These are phyloP conservation scores for Yamadazyma nakazawae DNA, from an alignment of 805 yeast species.

Conservation along the genomic window DNA sequence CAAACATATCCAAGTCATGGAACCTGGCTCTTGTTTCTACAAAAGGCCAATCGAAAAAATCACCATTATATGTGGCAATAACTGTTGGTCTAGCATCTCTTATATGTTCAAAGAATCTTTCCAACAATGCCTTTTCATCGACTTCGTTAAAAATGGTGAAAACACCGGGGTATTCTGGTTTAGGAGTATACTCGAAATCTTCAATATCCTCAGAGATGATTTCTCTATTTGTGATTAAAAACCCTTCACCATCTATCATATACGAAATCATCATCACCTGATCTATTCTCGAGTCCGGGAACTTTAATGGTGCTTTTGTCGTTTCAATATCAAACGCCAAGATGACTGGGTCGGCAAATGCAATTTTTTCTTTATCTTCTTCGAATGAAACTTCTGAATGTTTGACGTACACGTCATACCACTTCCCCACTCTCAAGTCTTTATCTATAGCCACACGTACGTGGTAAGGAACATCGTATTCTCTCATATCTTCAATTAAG, in stretches of 20 bases:
- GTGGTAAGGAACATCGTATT: slow-evolving; percentile 95
- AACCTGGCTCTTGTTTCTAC: slow-evolving; percentile 82
- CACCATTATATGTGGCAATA: slow-evolving; percentile 98
- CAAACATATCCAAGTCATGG: slow-evolving; percentile 84
- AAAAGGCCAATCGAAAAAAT: slow-evolving; percentile 98
- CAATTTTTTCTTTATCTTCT: slow-evolving; percentile 71
- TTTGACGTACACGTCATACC: slow-evolving; percentile 79
- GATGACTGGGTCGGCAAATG: slow-evolving; percentile 96
- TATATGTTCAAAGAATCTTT: slow-evolving; percentile 84
- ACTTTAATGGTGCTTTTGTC: slow-evolving; percentile 91
- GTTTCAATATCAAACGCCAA: slow-evolving; percentile 98
- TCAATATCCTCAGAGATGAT: slow-evolving; percentile 92
- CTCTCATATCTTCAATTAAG: slow-evolving; percentile 76
- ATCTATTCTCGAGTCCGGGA: slow-evolving; percentile 88
- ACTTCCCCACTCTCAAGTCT: slow-evolving; percentile 86
- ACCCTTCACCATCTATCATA: slow-evolving; percentile 98
- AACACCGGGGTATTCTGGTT: slow-evolving; percentile 88
- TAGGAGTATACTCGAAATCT: slow-evolving; percentile 96
- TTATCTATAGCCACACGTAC: slow-evolving; percentile 94
- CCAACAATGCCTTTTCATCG: slow-evolving; percentile 72
- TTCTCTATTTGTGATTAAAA: slow-evolving; percentile 87
- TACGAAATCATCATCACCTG: slow-evolving; percentile 98
- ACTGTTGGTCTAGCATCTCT: slow-evolving; percentile 89
- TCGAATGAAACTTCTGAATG: slow-evolving; percentile 52
- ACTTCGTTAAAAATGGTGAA: slow-evolving; percentile 89